Base-by-base conservation (phyloP, 495 filamentous ascomycete species). In the Penicillium paradoxum region DNA sequence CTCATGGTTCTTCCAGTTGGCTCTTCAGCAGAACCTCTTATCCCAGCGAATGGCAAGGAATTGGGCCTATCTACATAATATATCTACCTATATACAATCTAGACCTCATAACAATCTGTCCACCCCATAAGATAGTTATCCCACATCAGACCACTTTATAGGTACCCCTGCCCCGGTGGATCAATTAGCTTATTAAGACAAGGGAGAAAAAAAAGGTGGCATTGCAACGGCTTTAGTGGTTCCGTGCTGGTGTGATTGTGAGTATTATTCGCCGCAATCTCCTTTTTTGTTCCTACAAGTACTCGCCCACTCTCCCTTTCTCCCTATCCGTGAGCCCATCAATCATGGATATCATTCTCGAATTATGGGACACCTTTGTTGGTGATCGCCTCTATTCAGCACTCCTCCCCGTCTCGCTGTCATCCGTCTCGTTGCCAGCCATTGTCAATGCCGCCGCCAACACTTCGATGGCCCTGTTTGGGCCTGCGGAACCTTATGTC, bases 331-430 rank as follows among this genome's bases (percentile, higher is more conserved):
- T 49, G 46, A 30, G n/a, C 4, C 8, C 9, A 21, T 18, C 14
- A 42, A 54, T 71, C 56, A 97, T 97, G 92, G 92, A 97, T 81
- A 82, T 95, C 74, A 81, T 91, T 27, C 84, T 97, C 55, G 89
- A 96, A 70, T 47, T 91, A 58, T 81, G 79, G 71, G 93, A 97
- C 72, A 91, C 83, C 69, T 88, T 86, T 70, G 60, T 92, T 56
- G 86, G 85, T 72, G 92, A 97, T 74, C 80, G 82, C 59, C 56
- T 89, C 49, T 97, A 96, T 68, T 84, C 92, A 41, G 68, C 70
- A 8, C 45, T 84, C 8, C 77, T 90, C 32, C 91, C 91, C n/a
- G 70, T 76, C 34, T 73, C 74, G 18, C 72, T 83, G 2, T 67
- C 73, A 6, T 75, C 78, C 4, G 60, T 68, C 62, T 55, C 74